Evolutionary conservation across 495 filamentous ascomycete genomes (phyloP).

Genomic region (Podospora conica): DNA sequence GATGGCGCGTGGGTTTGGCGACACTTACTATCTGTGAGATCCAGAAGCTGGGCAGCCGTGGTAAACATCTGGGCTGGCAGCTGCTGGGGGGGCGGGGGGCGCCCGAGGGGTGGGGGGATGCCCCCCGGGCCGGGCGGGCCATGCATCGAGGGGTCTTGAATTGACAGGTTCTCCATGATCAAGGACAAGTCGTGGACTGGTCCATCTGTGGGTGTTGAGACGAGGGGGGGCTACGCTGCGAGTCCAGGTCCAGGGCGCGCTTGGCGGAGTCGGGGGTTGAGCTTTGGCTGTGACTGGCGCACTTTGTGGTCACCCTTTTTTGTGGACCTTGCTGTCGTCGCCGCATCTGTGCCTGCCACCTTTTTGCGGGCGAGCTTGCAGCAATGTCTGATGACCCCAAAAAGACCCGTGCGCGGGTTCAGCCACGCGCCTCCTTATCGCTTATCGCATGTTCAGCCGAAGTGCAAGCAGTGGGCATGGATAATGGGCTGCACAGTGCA

Average conservation of each 20-base stretch:
- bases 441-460: too few relatives aligned
- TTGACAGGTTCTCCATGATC: slow-evolving; percentile 45
- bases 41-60: slow-evolving; percentile 87
- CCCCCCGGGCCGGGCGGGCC: slow-evolving; percentile 16
- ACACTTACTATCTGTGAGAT: slow-evolving; percentile 88
- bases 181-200: slow-evolving; percentile 8
- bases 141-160: slow-evolving; percentile 36
- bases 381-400: not conserved
- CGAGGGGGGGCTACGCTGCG: too few relatives aligned
- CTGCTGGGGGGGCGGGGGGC: slow-evolving; percentile 46
- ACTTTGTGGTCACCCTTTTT: not conserved
- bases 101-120: slow-evolving; percentile 26
- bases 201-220: not conserved
- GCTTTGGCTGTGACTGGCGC: not conserved
- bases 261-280: not conserved
- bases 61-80: slow-evolving; percentile 94
- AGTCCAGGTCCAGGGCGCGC: not conserved
- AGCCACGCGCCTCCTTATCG: not conserved
- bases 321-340: not conserved
- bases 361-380: not conserved
- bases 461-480: not conserved
- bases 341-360: not conserved
- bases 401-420: not conserved
- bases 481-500: not conserved
- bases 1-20: not conserved